A percentile compares a stretch with the other conserved stretches of the same genome.
phyloP scores from a whole-genome alignment of 306 rosid genomes.

The Casuarina cunninghamiana region DNA sequence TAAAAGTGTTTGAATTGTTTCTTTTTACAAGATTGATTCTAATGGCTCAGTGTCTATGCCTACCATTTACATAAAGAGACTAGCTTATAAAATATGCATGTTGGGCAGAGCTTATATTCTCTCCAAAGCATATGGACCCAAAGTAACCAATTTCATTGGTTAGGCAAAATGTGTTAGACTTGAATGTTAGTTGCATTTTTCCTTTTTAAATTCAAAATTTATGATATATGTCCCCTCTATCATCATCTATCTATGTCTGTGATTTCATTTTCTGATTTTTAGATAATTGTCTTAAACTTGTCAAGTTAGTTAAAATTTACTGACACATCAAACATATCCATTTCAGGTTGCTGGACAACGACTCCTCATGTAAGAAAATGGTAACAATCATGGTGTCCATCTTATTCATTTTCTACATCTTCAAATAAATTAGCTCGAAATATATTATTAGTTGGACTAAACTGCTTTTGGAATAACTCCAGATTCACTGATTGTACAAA shows the following conservation, averaged over 20 bases:
- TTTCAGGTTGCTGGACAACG: constrained; percentile 47
- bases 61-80: neutral
- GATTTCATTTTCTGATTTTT: neutral
- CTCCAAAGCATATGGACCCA: neutral
- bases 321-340: neutral
- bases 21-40: neutral
- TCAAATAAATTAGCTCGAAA: neutral
- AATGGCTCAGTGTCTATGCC: neutral
- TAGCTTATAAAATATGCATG: neutral
- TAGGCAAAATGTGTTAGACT: neutral
- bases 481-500: neutral
- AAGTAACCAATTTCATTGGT: neutral
- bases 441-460: neutral
- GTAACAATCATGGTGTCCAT: constrained; percentile 23
- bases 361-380: constrained; percentile 37
- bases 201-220: neutral
- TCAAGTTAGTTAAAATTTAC: neutral
- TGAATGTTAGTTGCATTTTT: neutral
- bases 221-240: neutral
- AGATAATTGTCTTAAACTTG: neutral
- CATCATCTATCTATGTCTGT: neutral
- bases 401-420: neutral
- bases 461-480: neutral
- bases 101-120: neutral
- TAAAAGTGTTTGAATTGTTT: neutral